Conservation (phyloP, 345 rosid species). For the Hibiscus trionum region DNA sequence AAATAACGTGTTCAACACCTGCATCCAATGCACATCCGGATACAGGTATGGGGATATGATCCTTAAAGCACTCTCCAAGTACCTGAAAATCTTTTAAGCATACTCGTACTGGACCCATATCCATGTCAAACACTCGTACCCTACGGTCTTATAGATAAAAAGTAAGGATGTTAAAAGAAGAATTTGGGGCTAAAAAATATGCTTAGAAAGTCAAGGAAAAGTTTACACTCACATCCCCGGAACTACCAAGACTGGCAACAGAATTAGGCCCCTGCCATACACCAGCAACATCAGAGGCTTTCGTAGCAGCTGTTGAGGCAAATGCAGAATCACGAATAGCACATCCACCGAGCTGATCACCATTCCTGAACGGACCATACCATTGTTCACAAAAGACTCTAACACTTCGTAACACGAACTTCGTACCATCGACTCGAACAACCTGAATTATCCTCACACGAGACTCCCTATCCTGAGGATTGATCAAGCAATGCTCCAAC, state of each 20-base stretch:
- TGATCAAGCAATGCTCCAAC: slow-evolving; percentile 74
- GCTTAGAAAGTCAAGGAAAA: neutral
- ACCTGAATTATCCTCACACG: slow-evolving; percentile 70
- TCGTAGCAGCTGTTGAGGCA: slow-evolving; percentile 60
- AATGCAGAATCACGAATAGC: slow-evolving; percentile 71
- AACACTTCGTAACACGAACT: slow-evolving; percentile 34
- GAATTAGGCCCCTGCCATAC: slow-evolving; percentile 47
- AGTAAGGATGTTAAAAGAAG: neutral
- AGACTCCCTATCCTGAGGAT: slow-evolving; percentile 71
- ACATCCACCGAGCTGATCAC: slow-evolving; percentile 85
- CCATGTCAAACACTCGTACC: neutral
- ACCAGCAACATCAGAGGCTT: slow-evolving; percentile 53
- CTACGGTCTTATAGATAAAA: neutral
- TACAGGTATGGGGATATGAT: neutral
- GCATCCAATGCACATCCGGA: neutral
- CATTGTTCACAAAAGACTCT: slow-evolving; percentile 71
- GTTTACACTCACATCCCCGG: slow-evolving; percentile 32
- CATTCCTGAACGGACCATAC: slow-evolving; percentile 84
- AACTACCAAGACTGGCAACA: slow-evolving; percentile 33
- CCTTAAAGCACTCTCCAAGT: neutral
- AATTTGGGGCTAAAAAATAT: neutral
- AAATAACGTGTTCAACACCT: neutral
- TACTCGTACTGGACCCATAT: too few species aligned
- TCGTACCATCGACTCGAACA: slow-evolving; percentile 25
- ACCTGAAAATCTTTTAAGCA: too few species aligned